Evolutionary conservation across 306 rosid genomes (phyloP).

Genomic region (Bauhinia variegata): DNA sequence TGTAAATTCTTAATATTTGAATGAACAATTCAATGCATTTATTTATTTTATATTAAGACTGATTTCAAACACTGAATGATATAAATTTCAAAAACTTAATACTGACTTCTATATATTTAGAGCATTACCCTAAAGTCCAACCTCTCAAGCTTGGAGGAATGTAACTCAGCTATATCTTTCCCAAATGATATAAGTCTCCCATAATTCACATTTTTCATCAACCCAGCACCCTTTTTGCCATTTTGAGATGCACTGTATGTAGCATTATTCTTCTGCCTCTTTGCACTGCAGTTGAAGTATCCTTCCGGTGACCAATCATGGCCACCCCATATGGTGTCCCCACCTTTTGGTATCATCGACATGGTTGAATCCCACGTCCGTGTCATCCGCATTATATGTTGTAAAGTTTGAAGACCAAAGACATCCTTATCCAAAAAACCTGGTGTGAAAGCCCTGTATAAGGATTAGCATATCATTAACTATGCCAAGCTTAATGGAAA

Average conservation of each 20-base stretch:
- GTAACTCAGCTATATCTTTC: constrained; percentile 57
- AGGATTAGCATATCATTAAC: constrained; percentile 39
- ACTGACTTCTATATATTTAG: constrained; percentile 22
- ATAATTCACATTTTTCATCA: constrained; percentile 46
- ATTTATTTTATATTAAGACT: background rate
- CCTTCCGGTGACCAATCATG: constrained; percentile 89
- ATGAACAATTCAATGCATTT: constrained; percentile 11
- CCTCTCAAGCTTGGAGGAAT: constrained; percentile 68
- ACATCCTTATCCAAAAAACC: constrained; percentile 80
- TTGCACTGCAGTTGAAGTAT: constrained; percentile 51
- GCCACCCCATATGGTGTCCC: constrained; percentile 83
- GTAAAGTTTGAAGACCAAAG: constrained; percentile 72
- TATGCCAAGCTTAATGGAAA: background rate
- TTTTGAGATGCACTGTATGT: constrained; percentile 35
- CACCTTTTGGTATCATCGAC: constrained; percentile 93
- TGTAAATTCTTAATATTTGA: constrained; percentile 26
- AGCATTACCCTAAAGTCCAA: constrained; percentile 71
- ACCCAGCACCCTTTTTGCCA: constrained; percentile 23
- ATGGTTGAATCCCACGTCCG: constrained; percentile 91
- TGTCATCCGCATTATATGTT: constrained; percentile 84
- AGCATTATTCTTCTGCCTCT: constrained; percentile 60
- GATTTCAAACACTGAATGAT: constrained; percentile 7
- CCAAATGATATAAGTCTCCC: constrained; percentile 83
- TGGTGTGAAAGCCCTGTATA: constrained; percentile 74
- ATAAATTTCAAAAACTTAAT: background rate